Base-by-base conservation (phyloP, 208 protist genomes). In the Leishmania arabica region DNA sequence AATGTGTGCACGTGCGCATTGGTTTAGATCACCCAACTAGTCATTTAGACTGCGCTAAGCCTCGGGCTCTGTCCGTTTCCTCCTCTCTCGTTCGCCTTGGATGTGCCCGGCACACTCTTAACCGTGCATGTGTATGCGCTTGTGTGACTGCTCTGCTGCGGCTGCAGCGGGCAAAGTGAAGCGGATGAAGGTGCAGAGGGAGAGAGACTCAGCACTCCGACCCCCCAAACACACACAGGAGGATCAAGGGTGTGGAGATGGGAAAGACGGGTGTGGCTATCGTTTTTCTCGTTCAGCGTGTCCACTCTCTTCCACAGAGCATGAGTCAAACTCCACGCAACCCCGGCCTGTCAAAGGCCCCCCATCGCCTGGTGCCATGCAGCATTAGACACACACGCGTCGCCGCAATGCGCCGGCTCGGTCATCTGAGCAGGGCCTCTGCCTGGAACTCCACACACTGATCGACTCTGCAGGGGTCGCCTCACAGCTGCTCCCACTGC, bases 41-140 rank as follows among this genome's bases (percentile, higher is more conserved):
- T n/a, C 3, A 3, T 71, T 19, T 71, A 31, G 7, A 71, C 66
- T 42, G 62, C 62, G 66, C 13, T 42, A 71, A 3, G 27, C 31
- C 40, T 47, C 40, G 1, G 66, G 17, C 66, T 27, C 40, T 47
- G 37, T n/a, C 37, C 8, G 2, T 47, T 70, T 60, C 45, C 34
- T 51, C n/a, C 51, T 74, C 56, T 60, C 27, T 62, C 69, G 7
- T 34, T 60, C 78, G 7, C 24, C 17, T 69, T 68, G n/a, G 37
- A 42, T n/a, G 17, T 42, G 31, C 24, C 37, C 15, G 21, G 5
- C 45, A 11, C 51, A 54, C 58, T 37, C 27, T 13, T 64, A 27
- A 78, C 47, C 2, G 37, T 58, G 27, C 54, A 13, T 47, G 73
- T 73, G 31, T 81, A 68, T 81, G 78, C 73, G 76, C 54, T 53